Base-by-base conservation (phyloP, 2,329 filamentous ascomycete genomes). In the Sclerotinia spermophila region DNA sequence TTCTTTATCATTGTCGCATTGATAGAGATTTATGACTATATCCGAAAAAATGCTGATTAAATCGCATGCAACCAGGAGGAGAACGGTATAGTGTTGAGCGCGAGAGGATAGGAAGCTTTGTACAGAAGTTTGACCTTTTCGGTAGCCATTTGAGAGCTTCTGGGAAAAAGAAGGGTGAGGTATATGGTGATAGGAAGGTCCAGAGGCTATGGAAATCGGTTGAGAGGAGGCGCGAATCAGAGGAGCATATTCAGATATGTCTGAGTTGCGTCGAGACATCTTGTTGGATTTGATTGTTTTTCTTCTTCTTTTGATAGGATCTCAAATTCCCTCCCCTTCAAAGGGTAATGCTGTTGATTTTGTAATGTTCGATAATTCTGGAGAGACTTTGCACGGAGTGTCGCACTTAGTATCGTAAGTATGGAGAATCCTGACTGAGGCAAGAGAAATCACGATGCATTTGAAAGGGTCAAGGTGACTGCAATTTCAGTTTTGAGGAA, bases 11-110 rank as follows among this genome's bases (percentile, higher is more conserved):
- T 78, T 74, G 73, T 85, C 83, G 77, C 85, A 86, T 65, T 81
- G 81, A 65, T 85, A 80, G 13, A 86, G 79, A 61, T 81, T 81
- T 68, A 86, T 82, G 53, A 86, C 78, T 68, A 87, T 84, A 69
- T 85, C 83, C 35, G 83, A 82, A 75, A 87, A 85, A 73, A 86
- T 84, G 75, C 82, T 82, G n/a, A 81, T 78, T 5, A 86, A 82
- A 74, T 86, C 85, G 27, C 85, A 79, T 5, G 81, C 77, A 7
- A 86, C 84, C 21, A 87, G 81, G 5, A 79, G 69, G 21, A 87
- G 79, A 24, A 86, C 81, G 5, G 79, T 77, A 75, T 85, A 86
- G 76, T 87, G 85, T 19, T 84, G 84, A 61, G 79, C 79, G 75
- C 81, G 83, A 15, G 83, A 84, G 45, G 80, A 80, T 40, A 86